phyloP scores from a whole-genome alignment of 2,329 filamentous ascomycete species.

The Hypoxylon sp. region DNA sequence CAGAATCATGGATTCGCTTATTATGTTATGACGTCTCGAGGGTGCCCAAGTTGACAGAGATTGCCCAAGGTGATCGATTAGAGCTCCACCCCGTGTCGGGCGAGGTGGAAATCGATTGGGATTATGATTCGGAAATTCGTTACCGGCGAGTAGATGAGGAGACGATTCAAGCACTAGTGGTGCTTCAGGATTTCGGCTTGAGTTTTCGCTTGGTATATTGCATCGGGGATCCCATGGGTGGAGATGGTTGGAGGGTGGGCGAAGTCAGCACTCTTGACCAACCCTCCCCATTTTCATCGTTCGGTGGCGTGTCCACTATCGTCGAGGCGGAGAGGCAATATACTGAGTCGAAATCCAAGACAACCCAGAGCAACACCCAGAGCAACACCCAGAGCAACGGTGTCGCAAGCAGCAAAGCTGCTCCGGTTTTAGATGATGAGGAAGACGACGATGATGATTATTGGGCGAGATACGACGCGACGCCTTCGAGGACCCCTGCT shows the following conservation, averaged over 20 bases:
- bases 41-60: conserved; percentile 64
- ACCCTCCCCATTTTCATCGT: conserved; percentile 62
- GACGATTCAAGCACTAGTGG: conserved; percentile 74
- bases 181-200: conserved; percentile 68
- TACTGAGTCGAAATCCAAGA: conserved; percentile 43
- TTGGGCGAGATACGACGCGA: conserved; percentile 80
- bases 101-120: conserved; percentile 78
- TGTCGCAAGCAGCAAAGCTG: too few relatives aligned
- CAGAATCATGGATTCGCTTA: conserved; percentile 76
- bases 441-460: conserved; percentile 81
- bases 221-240: conserved; percentile 68
- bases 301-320: conserved; percentile 61
- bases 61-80: conserved; percentile 69
- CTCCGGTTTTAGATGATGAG: conserved; percentile 47
- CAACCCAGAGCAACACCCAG: conserved; percentile 28
- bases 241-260: conserved; percentile 75
- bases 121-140: conserved; percentile 67
- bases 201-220: conserved; percentile 75
- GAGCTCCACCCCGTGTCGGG: conserved; percentile 85
- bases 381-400: conserved; percentile 12
- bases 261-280: conserved; percentile 71
- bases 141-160: conserved; percentile 78
- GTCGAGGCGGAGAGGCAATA: conserved; percentile 69
- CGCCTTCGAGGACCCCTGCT: conserved; percentile 70
- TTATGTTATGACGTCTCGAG: conserved; percentile 72